phyloP scores from a whole-genome alignment of 2,329 filamentous ascomycete genomes.

The Epichloe festucae region DNA sequence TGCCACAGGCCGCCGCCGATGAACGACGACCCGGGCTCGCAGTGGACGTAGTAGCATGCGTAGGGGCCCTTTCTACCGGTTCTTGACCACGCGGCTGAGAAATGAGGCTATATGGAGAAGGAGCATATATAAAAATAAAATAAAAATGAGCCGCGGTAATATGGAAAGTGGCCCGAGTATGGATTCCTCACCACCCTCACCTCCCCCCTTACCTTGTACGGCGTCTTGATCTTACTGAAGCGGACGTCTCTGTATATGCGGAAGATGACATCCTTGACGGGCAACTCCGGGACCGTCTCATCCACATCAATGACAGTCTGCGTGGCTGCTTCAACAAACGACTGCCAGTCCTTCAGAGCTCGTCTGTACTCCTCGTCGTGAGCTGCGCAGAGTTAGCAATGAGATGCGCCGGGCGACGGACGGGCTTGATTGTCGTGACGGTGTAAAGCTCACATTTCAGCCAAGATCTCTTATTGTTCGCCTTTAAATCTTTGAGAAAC shows the following conservation, averaged over 20 bases:
- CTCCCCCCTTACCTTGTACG: conserved; percentile 58
- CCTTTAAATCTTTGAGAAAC: conserved; percentile 45
- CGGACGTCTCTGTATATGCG: conserved; percentile 79
- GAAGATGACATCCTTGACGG: conserved; percentile 74
- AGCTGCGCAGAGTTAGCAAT: conserved; percentile 30
- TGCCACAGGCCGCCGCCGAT: conserved; percentile 76
- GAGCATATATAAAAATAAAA: not conserved
- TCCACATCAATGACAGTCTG: conserved; percentile 59
- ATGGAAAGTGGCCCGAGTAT: no score
- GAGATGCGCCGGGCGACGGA: not conserved
- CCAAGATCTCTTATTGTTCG: conserved; percentile 46
- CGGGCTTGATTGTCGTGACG: not conserved
- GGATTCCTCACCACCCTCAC: no score
- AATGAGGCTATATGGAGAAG: conserved; percentile 46
- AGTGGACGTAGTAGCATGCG: conserved; percentile 78
- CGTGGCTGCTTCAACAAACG: conserved; percentile 61
- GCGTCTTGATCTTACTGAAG: conserved; percentile 72
- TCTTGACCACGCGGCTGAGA: conserved; percentile 75
- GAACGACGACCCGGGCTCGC: conserved; percentile 59
- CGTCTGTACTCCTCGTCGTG: conserved; percentile 70
- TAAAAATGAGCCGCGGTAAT: not conserved
- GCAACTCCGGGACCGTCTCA: conserved; percentile 73
- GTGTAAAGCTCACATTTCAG: conserved; percentile 36
- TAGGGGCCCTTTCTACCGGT: conserved; percentile 81
- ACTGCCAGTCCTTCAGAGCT: conserved; percentile 68